Evolutionary conservation across 805 yeast species (phyloP).

Genomic region (Starmerella asiatica): DNA sequence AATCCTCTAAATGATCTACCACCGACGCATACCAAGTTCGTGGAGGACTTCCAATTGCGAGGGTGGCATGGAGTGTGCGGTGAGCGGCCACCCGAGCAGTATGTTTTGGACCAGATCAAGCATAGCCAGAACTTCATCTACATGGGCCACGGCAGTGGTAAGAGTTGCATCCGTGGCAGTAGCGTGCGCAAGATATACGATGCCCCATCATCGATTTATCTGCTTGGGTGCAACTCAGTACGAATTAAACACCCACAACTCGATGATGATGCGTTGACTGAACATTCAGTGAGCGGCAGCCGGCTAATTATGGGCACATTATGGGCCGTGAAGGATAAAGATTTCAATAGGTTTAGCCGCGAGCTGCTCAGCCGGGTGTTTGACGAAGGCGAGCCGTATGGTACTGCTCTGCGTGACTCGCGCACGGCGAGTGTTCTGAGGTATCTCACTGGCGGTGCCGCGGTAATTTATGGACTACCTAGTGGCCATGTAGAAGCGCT

Average conservation of each 20-base stretch:
- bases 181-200: slow-evolving; percentile 35
- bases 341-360: slow-evolving; percentile 65
- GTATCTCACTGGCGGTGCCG: slow-evolving; percentile 84
- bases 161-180: slow-evolving; percentile 52
- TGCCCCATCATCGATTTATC: slow-evolving; percentile 31
- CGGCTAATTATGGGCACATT: slow-evolving; percentile 73
- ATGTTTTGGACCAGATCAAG: slow-evolving; percentile 34
- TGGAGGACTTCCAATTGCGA: slow-evolving; percentile 30
- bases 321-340: slow-evolving; percentile 97
- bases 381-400: slow-evolving; percentile 19
- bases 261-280: slow-evolving; percentile 55
- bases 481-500: slow-evolving; percentile 34
- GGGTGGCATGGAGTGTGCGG: slow-evolving; percentile 47
- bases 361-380: slow-evolving; percentile 36
- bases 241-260: slow-evolving; percentile 47
- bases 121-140: slow-evolving; percentile 47
- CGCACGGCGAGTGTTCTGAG: slow-evolving; percentile 55
- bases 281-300: slow-evolving; percentile 67
- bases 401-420: slow-evolving; percentile 45
- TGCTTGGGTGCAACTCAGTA: slow-evolving; percentile 85
- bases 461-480: slow-evolving; percentile 81
- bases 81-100: slow-evolving; percentile 42
- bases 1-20: slow-evolving; percentile 73
- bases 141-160: slow-evolving; percentile 97
- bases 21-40: slow-evolving; percentile 50